Evolutionary conservation across 1,139 yeast genomes (phyloP).

Genomic region (Eremothecium coryli): DNA sequence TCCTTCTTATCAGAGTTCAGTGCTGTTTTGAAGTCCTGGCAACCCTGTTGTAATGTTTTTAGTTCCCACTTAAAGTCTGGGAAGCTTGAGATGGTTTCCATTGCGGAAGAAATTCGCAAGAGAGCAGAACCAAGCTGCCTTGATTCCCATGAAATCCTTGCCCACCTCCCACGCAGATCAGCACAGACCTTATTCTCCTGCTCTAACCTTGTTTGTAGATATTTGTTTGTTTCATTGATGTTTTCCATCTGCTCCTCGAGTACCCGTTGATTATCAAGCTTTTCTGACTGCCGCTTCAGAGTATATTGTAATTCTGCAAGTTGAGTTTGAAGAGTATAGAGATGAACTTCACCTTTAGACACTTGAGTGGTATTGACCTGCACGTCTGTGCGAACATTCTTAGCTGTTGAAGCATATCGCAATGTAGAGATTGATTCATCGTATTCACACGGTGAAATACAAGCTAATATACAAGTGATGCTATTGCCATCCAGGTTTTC

Average conservation of each 20-base stretch:
- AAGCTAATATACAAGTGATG: conserved; percentile 83
- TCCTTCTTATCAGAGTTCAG: neutral
- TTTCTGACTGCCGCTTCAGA: conserved; percentile 6
- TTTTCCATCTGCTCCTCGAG: conserved; percentile 9
- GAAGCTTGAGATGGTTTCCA: neutral
- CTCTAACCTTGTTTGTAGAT: conserved; percentile 8
- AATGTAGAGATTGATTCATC: conserved; percentile 71
- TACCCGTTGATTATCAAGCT: conserved; percentile 6
- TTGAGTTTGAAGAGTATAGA: conserved; percentile 7
- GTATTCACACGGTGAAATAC: conserved; percentile 48
- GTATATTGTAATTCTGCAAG: conserved; percentile 8
- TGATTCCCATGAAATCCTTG: conserved; percentile 4
- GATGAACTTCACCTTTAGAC: conserved; percentile 8
- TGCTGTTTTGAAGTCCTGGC: neutral
- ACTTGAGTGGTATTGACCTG: conserved; percentile 7
- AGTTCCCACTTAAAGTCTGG: neutral
- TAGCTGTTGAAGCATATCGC: conserved; percentile 49
- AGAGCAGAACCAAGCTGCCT: conserved; percentile 4
- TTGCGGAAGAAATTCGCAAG: conserved; percentile 3
- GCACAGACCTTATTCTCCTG: conserved; percentile 5
- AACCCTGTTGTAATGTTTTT: neutral
- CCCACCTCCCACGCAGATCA: conserved; percentile 5
- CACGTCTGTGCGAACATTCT: conserved; percentile 9
- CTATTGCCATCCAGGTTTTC: conserved; percentile 75
- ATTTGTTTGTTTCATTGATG: conserved; percentile 10